phyloP scores from a whole-genome alignment of 2,329 filamentous ascomycete genomes.

The Pseudogymnoascus sp. region DNA sequence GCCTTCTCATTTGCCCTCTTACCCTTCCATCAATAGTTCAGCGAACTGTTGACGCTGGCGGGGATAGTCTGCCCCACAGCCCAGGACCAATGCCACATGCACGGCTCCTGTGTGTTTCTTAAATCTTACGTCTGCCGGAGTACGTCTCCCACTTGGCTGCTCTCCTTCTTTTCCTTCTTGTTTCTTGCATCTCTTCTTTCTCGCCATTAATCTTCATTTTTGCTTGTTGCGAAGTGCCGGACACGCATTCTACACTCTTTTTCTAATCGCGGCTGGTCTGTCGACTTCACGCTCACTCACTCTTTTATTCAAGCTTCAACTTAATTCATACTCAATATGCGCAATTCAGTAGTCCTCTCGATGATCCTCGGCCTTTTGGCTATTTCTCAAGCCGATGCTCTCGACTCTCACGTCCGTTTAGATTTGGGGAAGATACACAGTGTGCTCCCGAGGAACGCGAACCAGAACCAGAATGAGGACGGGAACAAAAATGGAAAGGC shows the following conservation, averaged over 20 bases:
- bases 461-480: not conserved
- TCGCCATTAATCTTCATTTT: not conserved
- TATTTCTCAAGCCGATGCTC: not conserved
- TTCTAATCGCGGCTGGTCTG: slow-evolving; percentile 6
- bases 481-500: slow-evolving; percentile 1
- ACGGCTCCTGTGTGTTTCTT: slow-evolving; percentile 3
- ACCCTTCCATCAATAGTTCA: not conserved
- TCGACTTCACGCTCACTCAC: slow-evolving; percentile 1
- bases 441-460: not conserved
- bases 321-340: not conserved
- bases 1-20: not conserved
- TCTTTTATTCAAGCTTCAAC: not conserved
- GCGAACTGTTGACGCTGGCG: not conserved
- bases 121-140: not conserved
- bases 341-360: not conserved
- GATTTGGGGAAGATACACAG: not conserved
- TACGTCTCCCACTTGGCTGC: not conserved
- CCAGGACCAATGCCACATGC: not conserved
- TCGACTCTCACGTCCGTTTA: slow-evolving; percentile 1
- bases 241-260: slow-evolving; percentile 3
- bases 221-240: not conserved
- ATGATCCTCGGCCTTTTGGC: not conserved
- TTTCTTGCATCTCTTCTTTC: not conserved
- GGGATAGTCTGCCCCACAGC: not conserved
- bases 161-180: slow-evolving; percentile 5